Conservation (phyloP, 768 basidiomycete genomes). For the Macrolepiota fuliginosa region DNA sequence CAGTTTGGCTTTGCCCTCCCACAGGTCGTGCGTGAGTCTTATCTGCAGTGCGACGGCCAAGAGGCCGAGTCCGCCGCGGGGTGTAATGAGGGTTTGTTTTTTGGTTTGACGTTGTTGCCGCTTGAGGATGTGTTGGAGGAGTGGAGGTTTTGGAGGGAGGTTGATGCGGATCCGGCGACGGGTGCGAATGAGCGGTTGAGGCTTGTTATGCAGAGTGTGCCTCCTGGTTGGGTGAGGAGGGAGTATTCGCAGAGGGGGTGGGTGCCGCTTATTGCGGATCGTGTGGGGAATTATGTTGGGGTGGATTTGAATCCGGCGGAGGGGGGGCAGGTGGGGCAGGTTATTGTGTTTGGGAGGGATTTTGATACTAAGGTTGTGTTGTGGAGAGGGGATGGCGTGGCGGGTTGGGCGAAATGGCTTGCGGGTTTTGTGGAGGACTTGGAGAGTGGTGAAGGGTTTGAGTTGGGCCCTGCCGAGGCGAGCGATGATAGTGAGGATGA, state of each 20-base stretch:
- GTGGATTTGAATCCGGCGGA: slow-evolving; percentile 89
- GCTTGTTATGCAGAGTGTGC: slow-evolving; percentile 83
- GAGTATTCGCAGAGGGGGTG: slow-evolving; percentile 95
- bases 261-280: slow-evolving; percentile 94
- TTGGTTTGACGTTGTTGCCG: slow-evolving; percentile 90
- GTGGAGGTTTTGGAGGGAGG: slow-evolving; percentile 95
- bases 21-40: slow-evolving; percentile 85
- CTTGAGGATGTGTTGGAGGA: slow-evolving; percentile 93
- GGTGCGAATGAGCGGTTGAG: slow-evolving; percentile 75
- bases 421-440: slow-evolving; percentile 89
- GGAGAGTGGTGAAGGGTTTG: slow-evolving; percentile 86
- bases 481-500: slow-evolving; percentile 81
- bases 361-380: slow-evolving; percentile 98
- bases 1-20: slow-evolving; percentile 86
- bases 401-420: slow-evolving; percentile 95
- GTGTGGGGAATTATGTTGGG: slow-evolving; percentile 94
- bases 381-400: slow-evolving; percentile 86
- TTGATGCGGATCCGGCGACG: slow-evolving; percentile 84
- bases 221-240: slow-evolving; percentile 82
- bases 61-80: slow-evolving; percentile 88
- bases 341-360: slow-evolving; percentile 98
- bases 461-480: slow-evolving; percentile 61
- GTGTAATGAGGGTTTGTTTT: slow-evolving; percentile 90
- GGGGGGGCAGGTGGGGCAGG: slow-evolving; percentile 79
- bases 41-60: slow-evolving; percentile 87